These are phyloP conservation scores for Deinandra increscens DNA, from an alignment of 129 eudicot species.

Conservation along the genomic window DNA sequence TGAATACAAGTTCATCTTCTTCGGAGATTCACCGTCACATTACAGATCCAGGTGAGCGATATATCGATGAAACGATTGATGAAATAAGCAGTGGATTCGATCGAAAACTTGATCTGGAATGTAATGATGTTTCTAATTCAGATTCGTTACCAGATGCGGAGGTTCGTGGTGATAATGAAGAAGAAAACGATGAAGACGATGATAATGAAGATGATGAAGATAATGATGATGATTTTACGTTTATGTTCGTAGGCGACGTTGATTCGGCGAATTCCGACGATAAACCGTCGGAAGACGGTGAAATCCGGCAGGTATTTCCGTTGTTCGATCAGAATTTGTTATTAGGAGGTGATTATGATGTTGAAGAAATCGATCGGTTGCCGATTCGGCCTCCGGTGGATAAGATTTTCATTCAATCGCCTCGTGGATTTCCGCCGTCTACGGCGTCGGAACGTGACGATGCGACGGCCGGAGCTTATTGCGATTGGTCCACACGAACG, in stretches of 20 bases:
- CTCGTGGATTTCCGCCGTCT: conserved; percentile 13
- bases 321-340: conserved; percentile 48
- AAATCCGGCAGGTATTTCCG: conserved; percentile 56
- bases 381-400: conserved; percentile 44
- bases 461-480: conserved; percentile 49
- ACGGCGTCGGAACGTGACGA: conserved; percentile 34
- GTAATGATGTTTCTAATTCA: neutral
- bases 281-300: conserved; percentile 21
- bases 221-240: conserved; percentile 36
- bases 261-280: conserved; percentile 5
- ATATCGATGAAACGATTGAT: conserved; percentile 14
- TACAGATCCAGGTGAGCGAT: neutral
- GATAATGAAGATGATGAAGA: conserved; percentile 15
- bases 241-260: conserved; percentile 26
- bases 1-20: conserved; percentile 25
- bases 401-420: conserved; percentile 48
- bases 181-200: neutral
- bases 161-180: conserved; percentile 15
- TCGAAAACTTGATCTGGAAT: conserved; percentile 21
- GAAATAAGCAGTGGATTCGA: conserved; percentile 3
- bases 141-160: conserved; percentile 8
- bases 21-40: conserved; percentile 14
- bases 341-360: conserved; percentile 18
- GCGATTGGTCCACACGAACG: conserved; percentile 49
- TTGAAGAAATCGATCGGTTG: conserved; percentile 23